Conservation (phyloP, 768 basidiomycete genomes). For the Suillus subaureus region DNA sequence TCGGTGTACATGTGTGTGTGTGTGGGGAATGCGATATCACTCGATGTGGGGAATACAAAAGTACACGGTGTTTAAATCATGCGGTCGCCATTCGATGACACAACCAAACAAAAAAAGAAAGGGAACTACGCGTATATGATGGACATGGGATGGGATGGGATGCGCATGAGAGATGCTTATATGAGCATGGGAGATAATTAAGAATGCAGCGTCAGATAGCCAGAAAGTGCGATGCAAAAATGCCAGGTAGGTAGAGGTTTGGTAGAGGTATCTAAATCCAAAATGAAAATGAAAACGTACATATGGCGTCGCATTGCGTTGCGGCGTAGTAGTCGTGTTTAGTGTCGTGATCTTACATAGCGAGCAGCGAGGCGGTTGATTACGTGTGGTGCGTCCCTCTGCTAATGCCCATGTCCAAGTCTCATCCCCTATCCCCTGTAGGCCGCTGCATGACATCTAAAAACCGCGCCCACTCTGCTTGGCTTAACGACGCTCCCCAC, state of each 20-base stretch:
- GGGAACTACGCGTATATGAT: not conserved
- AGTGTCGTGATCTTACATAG: not conserved
- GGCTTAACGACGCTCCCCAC: constrained; percentile 79
- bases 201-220: constrained; percentile 11
- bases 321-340: not conserved
- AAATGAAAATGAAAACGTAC: constrained; percentile 5
- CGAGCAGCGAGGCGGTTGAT: not conserved
- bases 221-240: constrained; percentile 6
- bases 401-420: not conserved
- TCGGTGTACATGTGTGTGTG: not conserved
- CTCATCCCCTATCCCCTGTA: constrained; percentile 25
- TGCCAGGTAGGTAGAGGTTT: not conserved
- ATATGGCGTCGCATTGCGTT: not conserved
- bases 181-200: constrained; percentile 15
- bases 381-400: not conserved
- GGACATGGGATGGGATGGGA: not conserved
- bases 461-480: constrained; percentile 71
- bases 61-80: not conserved
- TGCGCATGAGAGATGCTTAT: not conserved
- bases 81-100: not conserved
- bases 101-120: not conserved
- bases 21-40: not conserved
- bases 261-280: constrained; percentile 5
- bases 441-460: constrained; percentile 65
- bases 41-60: not conserved